phyloP scores from a whole-genome alignment of 176 grass and related monocot species.

The Saccharum officinarum region DNA sequence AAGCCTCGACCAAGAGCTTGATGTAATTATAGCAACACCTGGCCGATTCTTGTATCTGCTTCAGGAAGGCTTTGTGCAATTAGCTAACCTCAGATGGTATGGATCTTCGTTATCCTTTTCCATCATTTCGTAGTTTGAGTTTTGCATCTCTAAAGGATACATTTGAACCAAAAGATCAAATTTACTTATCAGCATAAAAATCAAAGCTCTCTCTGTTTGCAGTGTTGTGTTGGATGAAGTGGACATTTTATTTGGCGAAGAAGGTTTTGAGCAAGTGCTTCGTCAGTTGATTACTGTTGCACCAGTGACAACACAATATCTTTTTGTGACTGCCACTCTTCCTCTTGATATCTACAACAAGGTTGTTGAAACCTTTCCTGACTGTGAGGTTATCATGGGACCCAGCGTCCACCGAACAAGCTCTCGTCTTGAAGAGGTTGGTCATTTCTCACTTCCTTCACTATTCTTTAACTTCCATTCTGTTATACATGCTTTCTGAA shows the following conservation, averaged over 20 bases:
- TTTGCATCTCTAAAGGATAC: neutral
- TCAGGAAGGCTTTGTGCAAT: constrained; percentile 75
- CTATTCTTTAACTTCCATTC: neutral
- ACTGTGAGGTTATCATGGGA: constrained; percentile 89
- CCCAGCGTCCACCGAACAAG: constrained; percentile 90
- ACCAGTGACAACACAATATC: constrained; percentile 77
- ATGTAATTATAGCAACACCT: constrained; percentile 88
- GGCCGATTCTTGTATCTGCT: constrained; percentile 86
- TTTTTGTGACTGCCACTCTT: constrained; percentile 92
- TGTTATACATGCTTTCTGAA: neutral
- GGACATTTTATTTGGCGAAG: constrained; percentile 88
- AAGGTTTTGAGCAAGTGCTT: constrained; percentile 89
- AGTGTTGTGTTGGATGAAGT: constrained; percentile 96
- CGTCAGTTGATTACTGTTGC: constrained; percentile 71
- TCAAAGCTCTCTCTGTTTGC: constrained; percentile 1
- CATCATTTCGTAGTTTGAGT: neutral
- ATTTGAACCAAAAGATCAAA: neutral
- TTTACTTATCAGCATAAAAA: neutral
- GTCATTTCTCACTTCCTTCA: neutral
- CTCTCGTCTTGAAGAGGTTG: constrained; percentile 88
- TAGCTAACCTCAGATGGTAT: constrained; percentile 86
- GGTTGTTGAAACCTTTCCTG: constrained; percentile 86
- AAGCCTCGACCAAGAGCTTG: constrained; percentile 78
- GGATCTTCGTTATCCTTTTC: neutral
- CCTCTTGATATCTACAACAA: constrained; percentile 92